Conservation (phyloP, 2,329 filamentous ascomycete genomes). For the Ophiosphaerella korrae region DNA sequence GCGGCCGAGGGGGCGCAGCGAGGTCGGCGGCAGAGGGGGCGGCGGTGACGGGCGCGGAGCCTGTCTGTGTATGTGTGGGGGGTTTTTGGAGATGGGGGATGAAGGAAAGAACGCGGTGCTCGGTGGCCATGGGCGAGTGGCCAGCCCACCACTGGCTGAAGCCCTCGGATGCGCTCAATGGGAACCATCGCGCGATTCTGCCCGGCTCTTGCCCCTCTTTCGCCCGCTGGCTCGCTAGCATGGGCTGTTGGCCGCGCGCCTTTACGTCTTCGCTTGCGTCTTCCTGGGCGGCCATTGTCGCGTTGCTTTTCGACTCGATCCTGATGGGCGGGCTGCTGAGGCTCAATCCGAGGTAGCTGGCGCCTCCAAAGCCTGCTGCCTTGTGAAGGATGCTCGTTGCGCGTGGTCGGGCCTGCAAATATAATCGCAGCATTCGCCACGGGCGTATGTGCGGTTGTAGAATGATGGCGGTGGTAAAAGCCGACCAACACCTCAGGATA, state of each 20-base stretch:
- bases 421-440: conserved; percentile 43
- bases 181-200: conserved; percentile 65
- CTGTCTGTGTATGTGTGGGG: conserved; percentile 70
- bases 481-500: conserved; percentile 22
- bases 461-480: conserved; percentile 41
- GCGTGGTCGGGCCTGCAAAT: conserved; percentile 24
- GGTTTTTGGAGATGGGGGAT: conserved; percentile 80
- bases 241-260: conserved; percentile 50
- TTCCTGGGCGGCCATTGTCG: conserved; percentile 37
- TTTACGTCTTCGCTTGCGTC: conserved; percentile 19
- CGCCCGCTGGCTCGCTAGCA: conserved; percentile 55
- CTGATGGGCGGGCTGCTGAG: conserved; percentile 34
- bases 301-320: conserved; percentile 28
- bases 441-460: conserved; percentile 27
- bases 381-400: conserved; percentile 28
- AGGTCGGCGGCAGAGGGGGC: conserved; percentile 49
- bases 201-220: conserved; percentile 46
- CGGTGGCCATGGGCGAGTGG: conserved; percentile 79
- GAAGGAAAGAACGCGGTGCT: conserved; percentile 84
- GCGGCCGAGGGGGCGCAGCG: conserved; percentile 38
- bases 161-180: conserved; percentile 88
- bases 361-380: conserved; percentile 39
- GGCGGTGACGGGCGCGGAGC: conserved; percentile 54
- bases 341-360: conserved; percentile 36
- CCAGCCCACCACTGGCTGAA: conserved; percentile 77